Evolutionary conservation across 441 rosid species (phyloP).

Genomic region (Croton setiger): DNA sequence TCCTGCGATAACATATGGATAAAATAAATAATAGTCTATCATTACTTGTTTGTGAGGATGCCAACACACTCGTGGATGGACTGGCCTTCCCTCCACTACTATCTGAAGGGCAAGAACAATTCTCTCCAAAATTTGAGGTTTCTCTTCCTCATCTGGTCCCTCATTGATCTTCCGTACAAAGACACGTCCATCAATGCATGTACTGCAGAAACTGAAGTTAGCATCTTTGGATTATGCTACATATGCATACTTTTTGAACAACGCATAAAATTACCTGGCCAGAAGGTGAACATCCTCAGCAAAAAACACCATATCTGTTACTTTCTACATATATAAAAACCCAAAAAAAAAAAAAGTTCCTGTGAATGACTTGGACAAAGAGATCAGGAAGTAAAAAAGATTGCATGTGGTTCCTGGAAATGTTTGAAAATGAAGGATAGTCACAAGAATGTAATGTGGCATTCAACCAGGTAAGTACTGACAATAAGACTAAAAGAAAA

Average conservation of each 20-base stretch:
- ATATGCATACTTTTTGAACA: constrained; percentile 13
- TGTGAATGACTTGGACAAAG: constrained; percentile 15
- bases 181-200: constrained; percentile 74
- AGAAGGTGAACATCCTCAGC: constrained; percentile 90
- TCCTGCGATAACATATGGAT: constrained; percentile 1
- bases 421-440: background rate
- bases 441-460: background rate
- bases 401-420: background rate
- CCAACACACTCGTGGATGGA: constrained; percentile 93
- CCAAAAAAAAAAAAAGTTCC: constrained; percentile 13
- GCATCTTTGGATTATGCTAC: constrained; percentile 5
- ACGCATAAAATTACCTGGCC: constrained; percentile 58
- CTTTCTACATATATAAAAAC: constrained; percentile 45
- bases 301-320: constrained; percentile 90
- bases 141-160: constrained; percentile 80
- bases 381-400: background rate
- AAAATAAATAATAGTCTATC: background rate
- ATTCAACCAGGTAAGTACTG: background rate
- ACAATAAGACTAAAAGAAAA: background rate
- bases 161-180: constrained; percentile 74
- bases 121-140: constrained; percentile 67
- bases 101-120: constrained; percentile 67
- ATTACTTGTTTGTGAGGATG: constrained; percentile 90
- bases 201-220: constrained; percentile 43
- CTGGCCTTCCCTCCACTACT: constrained; percentile 48